Conservation (phyloP, 179 eudicot species). For the Corrigiola litoralis region DNA sequence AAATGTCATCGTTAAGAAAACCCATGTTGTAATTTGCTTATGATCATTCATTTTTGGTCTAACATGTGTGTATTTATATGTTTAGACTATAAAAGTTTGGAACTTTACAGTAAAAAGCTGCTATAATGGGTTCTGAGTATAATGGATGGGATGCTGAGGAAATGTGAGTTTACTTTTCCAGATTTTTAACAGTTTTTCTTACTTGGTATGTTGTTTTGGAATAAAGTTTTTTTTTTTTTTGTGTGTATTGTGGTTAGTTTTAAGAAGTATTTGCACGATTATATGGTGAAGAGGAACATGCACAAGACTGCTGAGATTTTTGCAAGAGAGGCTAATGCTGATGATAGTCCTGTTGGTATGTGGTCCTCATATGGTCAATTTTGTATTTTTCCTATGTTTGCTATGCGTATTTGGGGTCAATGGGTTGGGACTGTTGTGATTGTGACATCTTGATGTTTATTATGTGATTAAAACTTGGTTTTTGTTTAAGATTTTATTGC, state of each 20-base stretch:
- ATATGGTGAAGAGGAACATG: constrained; percentile 28
- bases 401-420: neutral
- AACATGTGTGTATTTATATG: neutral
- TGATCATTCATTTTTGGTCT: neutral
- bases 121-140: constrained; percentile 20
- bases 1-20: neutral
- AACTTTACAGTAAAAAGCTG: neutral
- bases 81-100: neutral
- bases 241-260: constrained; percentile 18
- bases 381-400: neutral
- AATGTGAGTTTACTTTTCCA: constrained; percentile 17
- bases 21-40: constrained; percentile 1
- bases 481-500: neutral
- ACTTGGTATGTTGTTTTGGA: neutral
- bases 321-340: constrained; percentile 31
- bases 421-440: neutral
- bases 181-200: neutral
- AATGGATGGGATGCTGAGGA: constrained; percentile 28
- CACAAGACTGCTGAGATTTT: constrained; percentile 31
- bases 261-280: constrained; percentile 26
- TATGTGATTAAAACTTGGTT: neutral
- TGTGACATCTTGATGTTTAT: neutral
- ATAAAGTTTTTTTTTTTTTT: neutral
- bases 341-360: constrained; percentile 22
- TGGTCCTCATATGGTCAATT: constrained; percentile 8